Evolutionary conservation across 192 early-diverging fungal species (phyloP), one percentile per base, ranked within the genome.

Genomic region (Mortierella hygrophila): DNA sequence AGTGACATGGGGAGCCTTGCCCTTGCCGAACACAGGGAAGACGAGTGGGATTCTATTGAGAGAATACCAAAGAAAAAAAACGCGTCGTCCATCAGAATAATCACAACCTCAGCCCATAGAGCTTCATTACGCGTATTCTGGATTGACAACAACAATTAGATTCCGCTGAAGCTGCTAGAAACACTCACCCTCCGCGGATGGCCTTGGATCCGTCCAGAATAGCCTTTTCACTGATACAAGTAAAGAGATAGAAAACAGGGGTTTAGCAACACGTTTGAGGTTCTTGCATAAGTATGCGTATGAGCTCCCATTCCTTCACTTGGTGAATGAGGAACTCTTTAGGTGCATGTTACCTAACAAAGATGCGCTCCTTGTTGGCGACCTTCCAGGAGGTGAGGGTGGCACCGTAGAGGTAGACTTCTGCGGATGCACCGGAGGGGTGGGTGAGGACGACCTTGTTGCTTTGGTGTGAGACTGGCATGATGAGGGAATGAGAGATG

Each of bases 361-460:
- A 99, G 74, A 99, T 90, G 79, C 93, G 92, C 81, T 99, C 97
- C 68, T 90, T 74, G 52, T 92, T 95, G 41, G 87, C 81, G 68
- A 91, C 90, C 71, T 93, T 94, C 97, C 97, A 99, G 46, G 94
- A 95, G 1, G 97, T 99, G 68, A 99, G 90, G 2, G 98, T 99
- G 38, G 98, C 96, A 10, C 98, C 98, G 52, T 68, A 89, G 57
- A 82, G 75, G 55, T 89, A 80, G n/a, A 89, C 57, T 5, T 86
- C 79, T 7, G 84, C 63, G 3, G 79, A 78, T 23, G 84, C 74
- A 23, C 84, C 84, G 5, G 79, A 78, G 4, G 84, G 72, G 38
- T 86, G 84, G 21, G 79, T 74, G 49, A 86, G 79, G 42, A 78
- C 23, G 40, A 57, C 70, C 72, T 80, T 81, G 75, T 78, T 49